phyloP scores from a whole-genome alignment of 805 yeast species.

The Candida nitratophila region DNA sequence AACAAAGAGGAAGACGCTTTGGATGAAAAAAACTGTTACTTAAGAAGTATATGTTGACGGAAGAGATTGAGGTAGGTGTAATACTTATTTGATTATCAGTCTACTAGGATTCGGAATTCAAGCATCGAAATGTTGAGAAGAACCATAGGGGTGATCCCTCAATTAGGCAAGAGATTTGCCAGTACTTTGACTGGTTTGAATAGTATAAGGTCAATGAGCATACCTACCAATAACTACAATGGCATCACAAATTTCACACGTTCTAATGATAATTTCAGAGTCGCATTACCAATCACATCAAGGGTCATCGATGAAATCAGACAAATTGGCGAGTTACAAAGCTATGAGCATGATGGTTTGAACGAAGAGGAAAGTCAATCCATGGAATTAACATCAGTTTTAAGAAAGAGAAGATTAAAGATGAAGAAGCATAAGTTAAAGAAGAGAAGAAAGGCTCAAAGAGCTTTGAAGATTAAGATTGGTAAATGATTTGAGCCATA shows the following conservation, averaged over 20 bases:
- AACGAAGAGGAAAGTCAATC: constrained; percentile 3
- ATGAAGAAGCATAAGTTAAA: constrained; percentile 97
- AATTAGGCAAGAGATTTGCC: constrained; percentile 5
- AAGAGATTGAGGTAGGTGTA: too few relatives aligned
- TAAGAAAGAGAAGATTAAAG: constrained; percentile 82
- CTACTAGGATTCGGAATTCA: too few relatives aligned
- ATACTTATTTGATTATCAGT: too few relatives aligned
- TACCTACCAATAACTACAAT: background rate
- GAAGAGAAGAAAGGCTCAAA: constrained; percentile 93
- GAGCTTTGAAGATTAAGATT: constrained; percentile 69
- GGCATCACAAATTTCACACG: background rate
- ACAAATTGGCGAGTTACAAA: background rate
- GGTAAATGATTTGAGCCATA: too few relatives aligned
- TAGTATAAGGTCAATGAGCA: background rate
- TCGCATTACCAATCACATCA: too few relatives aligned
- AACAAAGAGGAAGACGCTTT: background rate
- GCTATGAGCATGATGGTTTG: too few relatives aligned
- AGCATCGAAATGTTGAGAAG: background rate
- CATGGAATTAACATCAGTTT: constrained; percentile 56
- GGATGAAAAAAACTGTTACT: background rate
- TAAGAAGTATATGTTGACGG: background rate
- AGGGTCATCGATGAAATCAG: background rate
- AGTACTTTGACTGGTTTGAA: background rate
- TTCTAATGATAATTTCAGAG: too few relatives aligned
- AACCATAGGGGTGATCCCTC: constrained; percentile 2